Conservation (phyloP, 495 filamentous ascomycete genomes). For the Neurospora sp. region DNA sequence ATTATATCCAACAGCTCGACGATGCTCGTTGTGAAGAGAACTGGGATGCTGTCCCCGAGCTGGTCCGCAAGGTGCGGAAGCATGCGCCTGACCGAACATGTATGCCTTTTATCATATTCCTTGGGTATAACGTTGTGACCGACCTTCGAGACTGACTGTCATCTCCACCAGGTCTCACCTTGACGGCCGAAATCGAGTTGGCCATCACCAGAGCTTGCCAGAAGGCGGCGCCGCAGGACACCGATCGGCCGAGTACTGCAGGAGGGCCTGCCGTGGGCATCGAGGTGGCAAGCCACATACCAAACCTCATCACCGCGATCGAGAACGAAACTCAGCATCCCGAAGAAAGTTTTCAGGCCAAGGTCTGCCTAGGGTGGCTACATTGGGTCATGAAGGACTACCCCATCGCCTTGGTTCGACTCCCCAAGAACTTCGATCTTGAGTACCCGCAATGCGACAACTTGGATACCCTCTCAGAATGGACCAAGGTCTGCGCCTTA, state of each 20-base stretch:
- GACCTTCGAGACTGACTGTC: neutral
- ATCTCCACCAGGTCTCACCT: constrained; percentile 51
- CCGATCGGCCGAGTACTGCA: constrained; percentile 26
- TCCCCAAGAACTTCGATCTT: constrained; percentile 52
- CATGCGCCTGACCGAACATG: constrained; percentile 82
- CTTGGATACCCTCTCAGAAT: constrained; percentile 45
- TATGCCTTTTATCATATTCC: constrained; percentile 32
- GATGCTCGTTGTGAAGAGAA: constrained; percentile 75
- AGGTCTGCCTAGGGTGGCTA: constrained; percentile 72
- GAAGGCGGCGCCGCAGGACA: constrained; percentile 30
- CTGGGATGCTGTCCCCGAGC: constrained; percentile 84
- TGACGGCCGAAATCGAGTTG: constrained; percentile 64
- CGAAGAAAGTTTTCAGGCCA: constrained; percentile 71
- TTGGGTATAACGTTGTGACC: constrained; percentile 1
- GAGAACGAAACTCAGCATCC: constrained; percentile 45
- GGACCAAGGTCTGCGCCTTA: constrained; percentile 70
- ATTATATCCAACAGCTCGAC: constrained; percentile 73
- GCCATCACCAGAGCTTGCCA: constrained; percentile 47
- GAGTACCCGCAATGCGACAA: constrained; percentile 40
- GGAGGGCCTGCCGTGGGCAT: constrained; percentile 12
- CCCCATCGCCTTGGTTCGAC: constrained; percentile 43
- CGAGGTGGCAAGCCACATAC: constrained; percentile 43
- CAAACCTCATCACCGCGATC: constrained; percentile 57
- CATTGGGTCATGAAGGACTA: constrained; percentile 67
- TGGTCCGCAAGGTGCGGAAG: constrained; percentile 84